A percentile compares a stretch with the other conserved stretches of the same genome.
Conservation (phyloP, 805 yeast genomes). For the Priceomyces castillae region DNA sequence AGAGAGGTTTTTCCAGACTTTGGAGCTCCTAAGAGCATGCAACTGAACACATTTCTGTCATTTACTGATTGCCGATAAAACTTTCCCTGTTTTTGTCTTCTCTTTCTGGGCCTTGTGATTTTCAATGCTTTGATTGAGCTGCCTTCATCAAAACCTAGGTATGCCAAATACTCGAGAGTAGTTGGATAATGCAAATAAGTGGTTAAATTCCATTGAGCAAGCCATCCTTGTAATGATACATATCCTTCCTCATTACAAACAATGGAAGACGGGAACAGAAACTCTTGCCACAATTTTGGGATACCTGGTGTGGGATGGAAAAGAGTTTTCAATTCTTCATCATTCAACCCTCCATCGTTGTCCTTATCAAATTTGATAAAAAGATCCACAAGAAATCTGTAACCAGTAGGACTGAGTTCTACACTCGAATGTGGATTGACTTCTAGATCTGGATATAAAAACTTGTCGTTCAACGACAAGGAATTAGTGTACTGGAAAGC, state of each 20-base stretch:
- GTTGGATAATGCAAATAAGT: constrained; percentile 81
- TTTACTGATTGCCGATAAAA: constrained; percentile 63
- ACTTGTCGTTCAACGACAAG: constrained; percentile 73
- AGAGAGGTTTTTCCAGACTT: constrained; percentile 86
- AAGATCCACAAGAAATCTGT: constrained; percentile 85
- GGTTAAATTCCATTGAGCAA: constrained; percentile 98
- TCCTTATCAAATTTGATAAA: constrained; percentile 88
- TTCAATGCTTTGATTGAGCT: constrained; percentile 43
- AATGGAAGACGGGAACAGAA: constrained; percentile 82
- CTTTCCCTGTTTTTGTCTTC: constrained; percentile 62
- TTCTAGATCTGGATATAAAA: constrained; percentile 75
- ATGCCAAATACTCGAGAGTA: constrained; percentile 84
- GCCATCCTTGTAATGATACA: constrained; percentile 95
- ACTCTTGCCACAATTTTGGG: constrained; percentile 82
- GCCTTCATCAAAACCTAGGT: constrained; percentile 77
- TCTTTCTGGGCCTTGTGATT: constrained; percentile 77
- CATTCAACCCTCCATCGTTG: constrained; percentile 92
- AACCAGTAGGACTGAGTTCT: constrained; percentile 89
- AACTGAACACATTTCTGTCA: constrained; percentile 90
- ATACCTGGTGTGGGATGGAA: constrained; percentile 92
- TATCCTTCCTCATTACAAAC: constrained; percentile 88
- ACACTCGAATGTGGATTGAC: constrained; percentile 76
- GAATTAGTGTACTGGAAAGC: constrained; percentile 91
- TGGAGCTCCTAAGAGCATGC: constrained; percentile 82
- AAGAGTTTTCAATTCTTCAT: constrained; percentile 61